phyloP scores from a whole-genome alignment of 371 early-diverging fungal species.

The Mortierella sp. region DNA sequence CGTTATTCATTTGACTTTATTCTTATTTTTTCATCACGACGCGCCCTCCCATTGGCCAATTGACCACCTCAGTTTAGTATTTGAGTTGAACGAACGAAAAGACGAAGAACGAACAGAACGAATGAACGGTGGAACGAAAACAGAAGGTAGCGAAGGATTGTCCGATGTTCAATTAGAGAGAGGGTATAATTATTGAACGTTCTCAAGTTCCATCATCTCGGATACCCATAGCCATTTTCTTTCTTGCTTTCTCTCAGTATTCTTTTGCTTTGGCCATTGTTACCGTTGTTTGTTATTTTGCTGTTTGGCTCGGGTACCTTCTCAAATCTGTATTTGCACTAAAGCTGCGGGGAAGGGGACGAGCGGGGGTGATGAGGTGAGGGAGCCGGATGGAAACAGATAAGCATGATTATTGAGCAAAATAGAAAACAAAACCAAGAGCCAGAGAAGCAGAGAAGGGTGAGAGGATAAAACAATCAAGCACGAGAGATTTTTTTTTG shows the following conservation, averaged over 20 bases:
- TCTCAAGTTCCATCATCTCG: too few relatives aligned
- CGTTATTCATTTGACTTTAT: too few relatives aligned
- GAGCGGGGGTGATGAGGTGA: background rate
- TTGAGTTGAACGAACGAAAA: background rate
- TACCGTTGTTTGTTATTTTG: too few relatives aligned
- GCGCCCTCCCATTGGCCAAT: slow-evolving; percentile 9
- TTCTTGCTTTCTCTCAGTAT: too few relatives aligned
- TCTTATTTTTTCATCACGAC: background rate
- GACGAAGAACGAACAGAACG: background rate
- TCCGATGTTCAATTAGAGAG: too few relatives aligned
- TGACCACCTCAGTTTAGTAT: background rate
- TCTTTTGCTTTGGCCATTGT: too few relatives aligned
- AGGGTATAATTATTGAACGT: too few relatives aligned
- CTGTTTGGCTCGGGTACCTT: too few relatives aligned
- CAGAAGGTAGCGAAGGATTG: background rate
- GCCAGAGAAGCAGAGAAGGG: background rate
- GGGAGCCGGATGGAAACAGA: too few relatives aligned
- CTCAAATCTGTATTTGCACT: too few relatives aligned
- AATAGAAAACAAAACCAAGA: background rate
- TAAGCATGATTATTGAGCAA: too few relatives aligned
- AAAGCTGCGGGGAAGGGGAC: background rate
- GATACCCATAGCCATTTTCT: too few relatives aligned
- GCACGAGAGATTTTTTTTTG: background rate
- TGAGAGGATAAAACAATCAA: background rate
- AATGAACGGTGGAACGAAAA: background rate